These are phyloP conservation scores for Massospora cicadina DNA, from an alignment of 371 early-diverging fungal genomes.

Conservation along the genomic window DNA sequence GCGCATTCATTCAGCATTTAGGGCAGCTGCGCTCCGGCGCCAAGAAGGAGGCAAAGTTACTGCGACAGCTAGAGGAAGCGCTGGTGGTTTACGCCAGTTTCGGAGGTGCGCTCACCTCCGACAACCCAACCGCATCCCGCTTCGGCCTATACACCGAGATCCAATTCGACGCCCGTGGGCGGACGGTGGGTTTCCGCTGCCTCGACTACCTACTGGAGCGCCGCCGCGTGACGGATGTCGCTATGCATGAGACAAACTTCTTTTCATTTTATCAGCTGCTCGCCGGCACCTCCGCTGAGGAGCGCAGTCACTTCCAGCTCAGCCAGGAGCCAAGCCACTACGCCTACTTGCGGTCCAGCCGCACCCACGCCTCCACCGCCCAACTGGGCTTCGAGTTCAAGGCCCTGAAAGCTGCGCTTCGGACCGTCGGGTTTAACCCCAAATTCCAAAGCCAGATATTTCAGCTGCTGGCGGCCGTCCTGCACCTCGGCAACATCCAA, in stretches of 20 bases:
- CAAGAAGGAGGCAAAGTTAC: conserved; percentile 50
- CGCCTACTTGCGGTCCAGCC: conserved; percentile 22
- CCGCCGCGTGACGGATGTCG: conserved; percentile 38
- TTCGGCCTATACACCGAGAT: conserved; percentile 66
- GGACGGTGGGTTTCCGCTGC: conserved; percentile 67
- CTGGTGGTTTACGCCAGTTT: conserved; percentile 50
- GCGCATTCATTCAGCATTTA: conserved; percentile 43
- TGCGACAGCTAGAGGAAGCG: conserved; percentile 46
- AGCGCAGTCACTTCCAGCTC: conserved; percentile 28
- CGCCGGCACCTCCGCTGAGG: conserved; percentile 34
- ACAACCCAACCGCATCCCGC: conserved; percentile 53
- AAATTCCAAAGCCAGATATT: conserved; percentile 65
- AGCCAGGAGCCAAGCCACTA: conserved; percentile 28
- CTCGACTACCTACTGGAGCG: conserved; percentile 79
- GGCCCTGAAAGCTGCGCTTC: conserved; percentile 49
- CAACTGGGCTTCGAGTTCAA: conserved; percentile 7
- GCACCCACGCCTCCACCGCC: conserved; percentile 13
- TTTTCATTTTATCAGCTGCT: conserved; percentile 78
- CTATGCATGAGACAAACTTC: conserved; percentile 48
- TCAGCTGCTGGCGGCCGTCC: conserved; percentile 69
- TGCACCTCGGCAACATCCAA: conserved; percentile 76
- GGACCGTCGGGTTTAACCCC: conserved; percentile 57
- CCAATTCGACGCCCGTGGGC: conserved; percentile 69
- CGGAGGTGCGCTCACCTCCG: conserved; percentile 48
- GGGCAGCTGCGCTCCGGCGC: conserved; percentile 42